These are phyloP conservation scores for Spathaspora passalidarum DNA, from an alignment of 805 yeast species.

Conservation along the genomic window DNA sequence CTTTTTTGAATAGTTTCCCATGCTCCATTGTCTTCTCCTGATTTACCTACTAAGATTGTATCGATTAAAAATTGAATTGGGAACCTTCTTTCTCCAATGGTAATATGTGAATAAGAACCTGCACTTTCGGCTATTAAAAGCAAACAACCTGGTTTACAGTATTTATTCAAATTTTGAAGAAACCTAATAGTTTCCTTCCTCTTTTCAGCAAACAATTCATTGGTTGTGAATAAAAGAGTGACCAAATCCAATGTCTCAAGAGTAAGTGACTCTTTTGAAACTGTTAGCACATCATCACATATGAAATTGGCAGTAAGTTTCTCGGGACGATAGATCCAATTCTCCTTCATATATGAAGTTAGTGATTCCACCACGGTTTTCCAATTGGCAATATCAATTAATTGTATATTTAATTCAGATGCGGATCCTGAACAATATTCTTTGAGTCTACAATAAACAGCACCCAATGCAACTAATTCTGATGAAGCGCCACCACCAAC, in stretches of 20 bases:
- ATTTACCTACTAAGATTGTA: constrained; percentile 58
- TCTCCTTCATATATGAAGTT: constrained; percentile 38
- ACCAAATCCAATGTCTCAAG: constrained; percentile 42
- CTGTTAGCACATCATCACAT: constrained; percentile 28
- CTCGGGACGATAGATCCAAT: constrained; percentile 49
- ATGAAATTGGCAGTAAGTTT: constrained; percentile 27
- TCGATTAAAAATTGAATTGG: constrained; percentile 82
- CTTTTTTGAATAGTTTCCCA: constrained; percentile 67
- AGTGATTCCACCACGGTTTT: constrained; percentile 46
- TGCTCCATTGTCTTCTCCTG: constrained; percentile 39
- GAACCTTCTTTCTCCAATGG: constrained; percentile 70
- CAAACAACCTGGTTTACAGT: constrained; percentile 55
- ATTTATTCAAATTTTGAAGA: constrained; percentile 48
- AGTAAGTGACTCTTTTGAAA: constrained; percentile 9
- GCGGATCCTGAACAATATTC: constrained; percentile 28
- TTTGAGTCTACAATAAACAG: constrained; percentile 49
- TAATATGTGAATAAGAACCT: constrained; percentile 81
- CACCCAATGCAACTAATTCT: constrained; percentile 64
- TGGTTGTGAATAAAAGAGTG: constrained; percentile 80
- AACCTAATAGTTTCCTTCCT: constrained; percentile 57
- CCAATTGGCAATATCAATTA: constrained; percentile 85
- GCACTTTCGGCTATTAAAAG: constrained; percentile 82
- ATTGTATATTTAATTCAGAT: constrained; percentile 43
- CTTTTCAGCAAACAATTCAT: constrained; percentile 75
- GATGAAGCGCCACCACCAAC: constrained; percentile 93